A percentile compares a stretch with the other conserved stretches of the same genome.
Conservation (phyloP, 2,329 filamentous ascomycete genomes). For the Escovopsis weberi region DNA sequence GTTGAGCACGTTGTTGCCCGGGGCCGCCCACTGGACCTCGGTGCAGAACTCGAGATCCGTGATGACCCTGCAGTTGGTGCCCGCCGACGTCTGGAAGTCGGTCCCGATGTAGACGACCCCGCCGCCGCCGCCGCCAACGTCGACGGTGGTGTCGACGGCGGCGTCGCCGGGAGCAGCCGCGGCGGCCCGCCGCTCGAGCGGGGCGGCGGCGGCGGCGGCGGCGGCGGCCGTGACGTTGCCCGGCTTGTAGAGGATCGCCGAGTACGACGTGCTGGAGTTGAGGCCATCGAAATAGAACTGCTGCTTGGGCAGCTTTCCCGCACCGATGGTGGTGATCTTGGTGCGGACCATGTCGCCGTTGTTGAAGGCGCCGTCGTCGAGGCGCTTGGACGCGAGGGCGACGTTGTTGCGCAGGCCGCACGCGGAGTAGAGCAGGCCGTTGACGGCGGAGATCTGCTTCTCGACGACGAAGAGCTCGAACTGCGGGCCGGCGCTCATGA, state of each 20-base stretch:
- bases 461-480: conserved; percentile 70
- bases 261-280: conserved; percentile 56
- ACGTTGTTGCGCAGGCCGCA: conserved; percentile 62
- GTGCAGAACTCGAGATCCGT: conserved; percentile 82
- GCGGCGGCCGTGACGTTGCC: conserved; percentile 24
- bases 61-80: conserved; percentile 71
- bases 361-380: conserved; percentile 32
- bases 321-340: conserved; percentile 54
- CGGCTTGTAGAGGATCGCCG: conserved; percentile 56
- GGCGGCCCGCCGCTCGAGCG: conserved; percentile 8
- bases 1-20: conserved; percentile 56
- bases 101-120: conserved; percentile 59
- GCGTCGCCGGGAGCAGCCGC: conserved; percentile 10
- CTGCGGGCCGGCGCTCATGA: conserved; percentile 38
- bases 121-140: conserved; percentile 43
- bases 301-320: conserved; percentile 58
- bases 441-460: conserved; percentile 40
- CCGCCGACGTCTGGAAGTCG: conserved; percentile 64
- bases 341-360: conserved; percentile 35
- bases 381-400: conserved; percentile 39
- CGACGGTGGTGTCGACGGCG: too few species aligned
- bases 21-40: conserved; percentile 81
- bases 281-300: conserved; percentile 76
- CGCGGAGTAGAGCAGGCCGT: conserved; percentile 63
- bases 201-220: conserved; percentile 14